Percentiles rank a stretch among this genome's conserved stretches.
Conservation (phyloP, 2,329 filamentous ascomycete genomes). For the Zelopaecilomyces penicillatus region DNA sequence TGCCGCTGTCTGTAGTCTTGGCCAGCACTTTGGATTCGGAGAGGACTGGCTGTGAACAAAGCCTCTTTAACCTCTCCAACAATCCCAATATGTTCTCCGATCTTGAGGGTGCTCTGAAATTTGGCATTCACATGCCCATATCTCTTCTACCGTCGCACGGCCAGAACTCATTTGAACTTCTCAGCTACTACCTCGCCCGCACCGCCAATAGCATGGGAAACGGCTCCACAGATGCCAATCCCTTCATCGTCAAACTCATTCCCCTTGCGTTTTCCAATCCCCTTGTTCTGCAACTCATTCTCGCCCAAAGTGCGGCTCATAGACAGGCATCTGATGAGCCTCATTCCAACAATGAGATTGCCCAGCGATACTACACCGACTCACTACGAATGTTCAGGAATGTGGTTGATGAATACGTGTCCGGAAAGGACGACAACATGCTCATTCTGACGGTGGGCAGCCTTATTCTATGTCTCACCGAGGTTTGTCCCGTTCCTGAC, state of each 20-base stretch:
- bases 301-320: slow-evolving; percentile 35
- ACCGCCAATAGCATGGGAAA: slow-evolving; percentile 40
- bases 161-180: slow-evolving; percentile 33
- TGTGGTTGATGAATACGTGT: slow-evolving; percentile 25
- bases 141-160: slow-evolving; percentile 21
- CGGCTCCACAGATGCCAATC: slow-evolving; percentile 36
- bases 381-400: slow-evolving; percentile 28
- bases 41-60: neutral
- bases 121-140: slow-evolving; percentile 18
- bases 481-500: slow-evolving; percentile 23
- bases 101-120: slow-evolving; percentile 2
- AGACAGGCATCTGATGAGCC: slow-evolving; percentile 24
- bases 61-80: neutral
- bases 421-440: slow-evolving; percentile 23
- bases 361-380: slow-evolving; percentile 27
- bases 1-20: too few species aligned
- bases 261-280: slow-evolving; percentile 37
- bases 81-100: neutral
- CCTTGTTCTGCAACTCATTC: slow-evolving; percentile 36
- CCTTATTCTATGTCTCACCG: slow-evolving; percentile 37
- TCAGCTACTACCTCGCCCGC: slow-evolving; percentile 36
- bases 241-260: slow-evolving; percentile 36
- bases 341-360: slow-evolving; percentile 20
- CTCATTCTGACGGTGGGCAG: slow-evolving; percentile 35
- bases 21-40: too few species aligned